Percentiles rank a stretch among this genome's conserved stretches.
phyloP scores from a whole-genome alignment of 2,329 filamentous ascomycete species.

The Xylaria sp. region DNA sequence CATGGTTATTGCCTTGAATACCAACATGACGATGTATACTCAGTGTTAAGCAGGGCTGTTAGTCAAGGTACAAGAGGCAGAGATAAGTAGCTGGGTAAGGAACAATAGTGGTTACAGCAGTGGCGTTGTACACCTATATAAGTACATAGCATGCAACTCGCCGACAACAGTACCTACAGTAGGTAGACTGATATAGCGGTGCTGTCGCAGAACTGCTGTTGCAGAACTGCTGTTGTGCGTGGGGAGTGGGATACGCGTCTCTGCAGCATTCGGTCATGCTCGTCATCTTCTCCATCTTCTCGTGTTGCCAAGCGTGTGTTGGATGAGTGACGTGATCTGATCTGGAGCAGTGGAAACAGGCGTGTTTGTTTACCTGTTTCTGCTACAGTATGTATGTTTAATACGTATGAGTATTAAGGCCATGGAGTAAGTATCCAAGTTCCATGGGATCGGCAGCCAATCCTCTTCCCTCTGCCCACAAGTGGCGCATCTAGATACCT shows the following conservation, averaged over 20 bases:
- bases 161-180: conserved; percentile 18
- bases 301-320: conserved; percentile 24
- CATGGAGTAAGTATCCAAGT: neutral
- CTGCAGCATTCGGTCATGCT: conserved; percentile 36
- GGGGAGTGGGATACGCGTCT: conserved; percentile 24
- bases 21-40: neutral
- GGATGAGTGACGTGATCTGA: conserved; percentile 23
- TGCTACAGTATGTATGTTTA: too few relatives aligned
- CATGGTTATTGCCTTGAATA: too few relatives aligned
- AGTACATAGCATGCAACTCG: conserved; percentile 31
- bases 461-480: neutral
- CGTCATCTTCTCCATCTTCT: conserved; percentile 16
- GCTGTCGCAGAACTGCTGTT: neutral
- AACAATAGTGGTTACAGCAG: neutral
- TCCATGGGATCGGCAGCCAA: neutral
- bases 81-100: neutral
- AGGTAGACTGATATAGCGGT: too few relatives aligned
- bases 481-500: conserved; percentile 1
- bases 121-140: neutral
- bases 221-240: neutral
- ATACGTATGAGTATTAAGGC: too few relatives aligned
- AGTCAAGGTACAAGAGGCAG: too few relatives aligned
- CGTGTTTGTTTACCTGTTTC: conserved; percentile 22
- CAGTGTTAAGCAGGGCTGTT: too few relatives aligned
- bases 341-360: conserved; percentile 8